Evolutionary conservation across 345 rosid species (phyloP), one percentile per base, ranked within the genome.

Genomic region (Triadica sebifera): DNA sequence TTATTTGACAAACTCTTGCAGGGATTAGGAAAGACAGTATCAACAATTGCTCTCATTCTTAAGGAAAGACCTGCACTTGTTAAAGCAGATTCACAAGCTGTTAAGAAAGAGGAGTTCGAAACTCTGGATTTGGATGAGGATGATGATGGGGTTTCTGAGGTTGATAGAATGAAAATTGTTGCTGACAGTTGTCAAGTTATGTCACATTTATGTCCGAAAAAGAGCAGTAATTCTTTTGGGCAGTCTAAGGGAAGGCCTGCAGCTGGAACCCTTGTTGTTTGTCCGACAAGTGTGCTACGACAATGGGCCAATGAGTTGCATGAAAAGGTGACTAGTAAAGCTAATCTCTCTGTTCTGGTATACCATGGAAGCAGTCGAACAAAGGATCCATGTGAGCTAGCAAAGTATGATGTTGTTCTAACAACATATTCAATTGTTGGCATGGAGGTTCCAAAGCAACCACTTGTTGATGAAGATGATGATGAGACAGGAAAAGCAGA

Each of bases 391-490:
- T 74, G 20, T 65, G 91, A 91, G 81, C 72, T 95, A 79, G 91
- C 93, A 49, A 92, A 91, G 85, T 91, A 86, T 71, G 99, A 95
- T 83, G 98, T 95, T 79, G 98, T 95, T 70, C 83, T 95, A 24
- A 95, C 99, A 43, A 95, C 99, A 46, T 95, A 91, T 85, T 82
- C 99, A 58, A 93, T 95, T 69, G 99, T 95, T 57, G 88, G 97
- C 85, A 90, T 89, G 97, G 99, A 95, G 90, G 97, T 95, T 61
- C 97, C 99, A 24, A 95, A 91, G 81, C 91, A 91, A 77, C 89
- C 96, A 76, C 77, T 89, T 82, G 88, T 80, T 61, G 88, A 84
- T 71, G 81, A 81, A 51, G 90, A 86, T 25, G 89, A 85, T 69
- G 93, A 89, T 50, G 92, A 87, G 85, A 87, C 84, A 80, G 79